Percentiles rank a stretch among this genome's conserved stretches.
phyloP scores from a whole-genome alignment of 768 basidiomycete species.

The Tubosaeta sp. region DNA sequence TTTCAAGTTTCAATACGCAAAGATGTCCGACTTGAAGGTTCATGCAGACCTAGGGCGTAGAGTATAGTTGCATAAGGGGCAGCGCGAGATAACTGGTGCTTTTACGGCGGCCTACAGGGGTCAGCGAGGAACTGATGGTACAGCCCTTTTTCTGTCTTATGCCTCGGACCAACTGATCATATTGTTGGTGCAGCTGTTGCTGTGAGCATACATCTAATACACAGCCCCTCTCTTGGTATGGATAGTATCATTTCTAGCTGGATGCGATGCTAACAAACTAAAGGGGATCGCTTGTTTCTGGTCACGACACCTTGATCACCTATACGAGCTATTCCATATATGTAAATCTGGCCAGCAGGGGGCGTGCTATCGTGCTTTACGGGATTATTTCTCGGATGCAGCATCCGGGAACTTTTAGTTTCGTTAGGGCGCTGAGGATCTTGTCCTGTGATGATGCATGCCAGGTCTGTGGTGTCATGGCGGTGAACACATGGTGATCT shows the following conservation, averaged over 20 bases:
- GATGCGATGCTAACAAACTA: neutral
- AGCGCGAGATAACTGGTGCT: no score
- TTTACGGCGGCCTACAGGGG: neutral
- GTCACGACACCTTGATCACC: neutral
- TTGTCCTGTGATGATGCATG: neutral
- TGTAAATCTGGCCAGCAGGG: neutral
- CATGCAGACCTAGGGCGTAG: neutral
- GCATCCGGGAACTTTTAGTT: constrained; percentile 5
- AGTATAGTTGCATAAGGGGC: no score
- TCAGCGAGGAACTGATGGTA: neutral
- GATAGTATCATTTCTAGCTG: neutral
- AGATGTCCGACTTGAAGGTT: neutral
- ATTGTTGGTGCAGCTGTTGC: constrained; percentile 1
- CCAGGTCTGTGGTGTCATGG: neutral
- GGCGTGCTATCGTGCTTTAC: neutral
- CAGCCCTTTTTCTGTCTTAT: neutral
- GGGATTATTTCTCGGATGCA: neutral
- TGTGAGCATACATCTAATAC: no score
- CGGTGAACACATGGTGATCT: neutral
- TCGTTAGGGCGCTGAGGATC: constrained; percentile 1
- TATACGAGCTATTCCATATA: neutral
- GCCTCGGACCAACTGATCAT: neutral
- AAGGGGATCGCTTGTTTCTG: no score
- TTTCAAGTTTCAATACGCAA: neutral
- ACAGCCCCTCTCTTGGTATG: no score